Percentiles rank a stretch among this genome's conserved stretches.
These are phyloP conservation scores for Aspergillus olivimuriae DNA, from an alignment of 495 filamentous ascomycete genomes.

Conservation along the genomic window DNA sequence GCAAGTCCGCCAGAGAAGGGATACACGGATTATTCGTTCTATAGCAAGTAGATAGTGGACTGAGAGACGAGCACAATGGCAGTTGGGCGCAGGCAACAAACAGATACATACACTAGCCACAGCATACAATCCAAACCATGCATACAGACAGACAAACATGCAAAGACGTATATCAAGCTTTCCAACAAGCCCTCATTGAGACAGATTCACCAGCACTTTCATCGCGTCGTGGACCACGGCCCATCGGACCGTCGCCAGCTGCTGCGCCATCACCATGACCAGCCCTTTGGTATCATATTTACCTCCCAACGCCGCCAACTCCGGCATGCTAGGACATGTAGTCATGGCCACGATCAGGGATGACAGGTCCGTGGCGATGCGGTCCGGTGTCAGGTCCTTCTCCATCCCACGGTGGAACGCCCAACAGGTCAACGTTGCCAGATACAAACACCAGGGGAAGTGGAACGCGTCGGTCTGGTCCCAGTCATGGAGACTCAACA, in stretches of 20 bases:
- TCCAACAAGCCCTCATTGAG: background rate
- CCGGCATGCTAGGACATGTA: slow-evolving; percentile 20
- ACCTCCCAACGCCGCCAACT: slow-evolving; percentile 21
- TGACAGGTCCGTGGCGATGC: slow-evolving; percentile 21
- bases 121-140: background rate
- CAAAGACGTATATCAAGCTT: too few relatives aligned
- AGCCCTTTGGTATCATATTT: slow-evolving; percentile 29
- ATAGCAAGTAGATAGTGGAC: slow-evolving; percentile 12
- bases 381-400: background rate
- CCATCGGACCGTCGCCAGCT: slow-evolving; percentile 49
- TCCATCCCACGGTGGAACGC: slow-evolving; percentile 36
- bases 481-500: slow-evolving; percentile 42
- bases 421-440: slow-evolving; percentile 49
- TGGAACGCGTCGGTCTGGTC: slow-evolving; percentile 47
- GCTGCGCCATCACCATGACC: slow-evolving; percentile 43
- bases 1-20: slow-evolving; percentile 40
- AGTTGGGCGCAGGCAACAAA: background rate
- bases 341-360: slow-evolving; percentile 34
- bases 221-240: slow-evolving; percentile 52
- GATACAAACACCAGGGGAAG: slow-evolving; percentile 52
- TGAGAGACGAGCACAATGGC: background rate
- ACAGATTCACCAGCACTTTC: slow-evolving; percentile 37
- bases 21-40: slow-evolving; percentile 62
- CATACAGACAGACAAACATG: background rate
- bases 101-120: background rate